Evolutionary conservation across 2,329 filamentous ascomycete genomes (phyloP).

Genomic region (Ceratocystis cubensis): DNA sequence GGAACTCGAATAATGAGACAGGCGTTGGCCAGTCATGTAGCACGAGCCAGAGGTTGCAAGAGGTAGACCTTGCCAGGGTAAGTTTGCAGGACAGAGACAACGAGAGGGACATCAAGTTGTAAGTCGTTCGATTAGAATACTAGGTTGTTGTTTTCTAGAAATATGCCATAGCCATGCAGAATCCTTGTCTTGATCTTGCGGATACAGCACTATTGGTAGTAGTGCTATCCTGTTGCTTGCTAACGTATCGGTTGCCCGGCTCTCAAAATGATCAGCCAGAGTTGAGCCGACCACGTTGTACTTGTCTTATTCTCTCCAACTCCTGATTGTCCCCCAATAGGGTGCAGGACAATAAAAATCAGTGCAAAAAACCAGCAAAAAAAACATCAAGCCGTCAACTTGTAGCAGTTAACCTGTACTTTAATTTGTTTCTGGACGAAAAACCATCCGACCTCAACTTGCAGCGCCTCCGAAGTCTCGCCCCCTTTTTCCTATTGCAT

Average conservation of each 20-base stretch:
- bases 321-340: neutral
- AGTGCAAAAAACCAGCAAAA: neutral
- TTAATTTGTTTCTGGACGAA: conserved; percentile 4
- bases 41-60: too few relatives aligned
- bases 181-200: neutral
- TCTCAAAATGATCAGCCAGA: neutral
- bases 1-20: too few relatives aligned
- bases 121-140: too few relatives aligned
- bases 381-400: neutral
- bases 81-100: neutral
- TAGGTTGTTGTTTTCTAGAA: neutral
- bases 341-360: neutral
- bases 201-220: neutral
- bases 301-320: neutral
- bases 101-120: neutral
- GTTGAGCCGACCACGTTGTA: neutral
- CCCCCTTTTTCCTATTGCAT: neutral
- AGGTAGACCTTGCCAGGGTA: too few relatives aligned
- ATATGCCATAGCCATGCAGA: neutral
- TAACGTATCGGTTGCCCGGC: neutral
- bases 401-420: neutral
- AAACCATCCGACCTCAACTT: neutral
- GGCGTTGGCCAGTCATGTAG: too few relatives aligned
- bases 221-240: neutral
- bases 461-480: neutral